Percentiles rank a stretch among this genome's conserved stretches.
phyloP scores from a whole-genome alignment of 768 basidiomycete genomes.

The Termitomyces sp. region DNA sequence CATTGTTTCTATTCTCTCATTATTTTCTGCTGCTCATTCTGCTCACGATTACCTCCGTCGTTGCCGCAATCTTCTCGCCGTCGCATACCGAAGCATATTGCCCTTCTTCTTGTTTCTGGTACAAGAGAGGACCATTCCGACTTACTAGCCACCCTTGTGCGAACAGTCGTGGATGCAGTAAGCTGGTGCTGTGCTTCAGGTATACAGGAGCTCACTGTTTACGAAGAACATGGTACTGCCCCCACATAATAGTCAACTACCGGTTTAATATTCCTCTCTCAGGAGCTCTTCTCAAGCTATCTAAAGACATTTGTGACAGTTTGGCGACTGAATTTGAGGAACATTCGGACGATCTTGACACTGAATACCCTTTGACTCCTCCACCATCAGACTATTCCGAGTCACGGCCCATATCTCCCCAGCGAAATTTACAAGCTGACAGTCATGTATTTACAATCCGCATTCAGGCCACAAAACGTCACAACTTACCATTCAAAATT shows the following conservation, averaged over 20 bases:
- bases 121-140: slow-evolving; percentile 27
- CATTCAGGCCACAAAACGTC: slow-evolving; percentile 1
- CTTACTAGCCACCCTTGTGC: slow-evolving; percentile 39
- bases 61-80: slow-evolving; percentile 44
- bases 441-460: slow-evolving; percentile 19
- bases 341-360: slow-evolving; percentile 35
- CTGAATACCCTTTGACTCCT: slow-evolving; percentile 73
- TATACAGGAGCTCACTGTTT: slow-evolving; percentile 61
- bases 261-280: background rate
- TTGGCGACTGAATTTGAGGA: slow-evolving; percentile 13
- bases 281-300: slow-evolving; percentile 39
- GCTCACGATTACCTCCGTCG: slow-evolving; percentile 28
- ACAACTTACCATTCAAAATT: background rate
- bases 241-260: slow-evolving; percentile 14
- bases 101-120: slow-evolving; percentile 54
- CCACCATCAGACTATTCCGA: slow-evolving; percentile 69
- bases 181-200: slow-evolving; percentile 62
- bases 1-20: slow-evolving; percentile 53
- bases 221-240: slow-evolving; percentile 60
- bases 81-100: slow-evolving; percentile 63
- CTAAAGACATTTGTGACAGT: slow-evolving; percentile 34
- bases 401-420: slow-evolving; percentile 59
- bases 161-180: slow-evolving; percentile 48
- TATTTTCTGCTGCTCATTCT: slow-evolving; percentile 34
- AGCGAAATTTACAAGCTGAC: slow-evolving; percentile 15